Percentiles rank a stretch among this genome's conserved stretches.
phyloP scores from a whole-genome alignment of 1,139 yeast species.

The Meyerozyma guilliermondii region DNA sequence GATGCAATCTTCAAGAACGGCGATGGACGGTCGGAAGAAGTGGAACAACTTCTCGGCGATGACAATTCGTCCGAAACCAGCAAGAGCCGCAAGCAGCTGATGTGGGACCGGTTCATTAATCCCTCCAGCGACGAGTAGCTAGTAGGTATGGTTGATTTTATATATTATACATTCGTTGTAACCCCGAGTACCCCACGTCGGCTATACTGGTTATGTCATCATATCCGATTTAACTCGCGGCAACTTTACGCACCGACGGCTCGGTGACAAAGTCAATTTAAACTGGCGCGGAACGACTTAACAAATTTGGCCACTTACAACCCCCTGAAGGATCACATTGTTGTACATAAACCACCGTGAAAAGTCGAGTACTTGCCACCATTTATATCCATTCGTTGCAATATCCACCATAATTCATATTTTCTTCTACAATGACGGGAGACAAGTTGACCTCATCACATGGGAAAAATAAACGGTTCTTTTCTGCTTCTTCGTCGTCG shows the following conservation, averaged over 20 bases:
- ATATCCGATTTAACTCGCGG: background rate
- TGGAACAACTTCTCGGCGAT: conserved; percentile 1
- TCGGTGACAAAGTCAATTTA: background rate
- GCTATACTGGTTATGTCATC: background rate
- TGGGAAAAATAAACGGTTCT: background rate
- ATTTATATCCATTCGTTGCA: no score
- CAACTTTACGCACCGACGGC: background rate
- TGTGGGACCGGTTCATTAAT: conserved; percentile 7
- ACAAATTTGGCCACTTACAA: background rate
- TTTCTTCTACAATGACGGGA: background rate
- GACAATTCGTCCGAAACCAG: conserved; percentile 6
- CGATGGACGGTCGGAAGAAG: conserved; percentile 2
- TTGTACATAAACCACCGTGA: no score
- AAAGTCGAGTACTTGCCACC: no score
- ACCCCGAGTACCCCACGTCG: no score
- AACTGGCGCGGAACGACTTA: background rate
- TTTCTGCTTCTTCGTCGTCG: background rate
- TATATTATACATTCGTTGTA: no score
- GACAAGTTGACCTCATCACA: background rate
- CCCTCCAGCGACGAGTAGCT: background rate
- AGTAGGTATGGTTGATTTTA: no score
- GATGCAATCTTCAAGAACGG: background rate
- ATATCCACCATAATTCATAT: no score
- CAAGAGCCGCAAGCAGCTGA: conserved; percentile 5
- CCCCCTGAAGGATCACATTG: background rate